Base-by-base conservation (phyloP, 2,329 filamentous ascomycete genomes). In the Aaosphaeria pasadenensis region DNA sequence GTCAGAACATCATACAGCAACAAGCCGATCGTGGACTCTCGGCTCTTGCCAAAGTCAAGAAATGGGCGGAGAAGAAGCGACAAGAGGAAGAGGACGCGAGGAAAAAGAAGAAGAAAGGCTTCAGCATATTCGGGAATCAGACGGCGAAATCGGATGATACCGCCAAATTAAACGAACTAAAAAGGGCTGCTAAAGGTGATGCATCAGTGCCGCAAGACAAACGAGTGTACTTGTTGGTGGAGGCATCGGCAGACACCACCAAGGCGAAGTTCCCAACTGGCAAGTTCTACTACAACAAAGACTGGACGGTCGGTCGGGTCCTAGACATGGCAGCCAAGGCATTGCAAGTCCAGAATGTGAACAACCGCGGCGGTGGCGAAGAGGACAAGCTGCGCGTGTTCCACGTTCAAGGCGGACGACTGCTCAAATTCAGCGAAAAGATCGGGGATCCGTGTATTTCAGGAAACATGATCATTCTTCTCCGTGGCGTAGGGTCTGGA, bases 101-200 rank as follows among this genome's bases (percentile, higher is more conserved):
- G 17, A 50, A 53, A 11, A 45, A 50, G 1, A 61, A 66, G 49
- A 64, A 62, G 35, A 49, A 56, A 1, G 54, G 57, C 5, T 64
- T 65, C 41, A 42, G 66, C 2, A 58, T 60, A 0, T 41, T 66
- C 1, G 60, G 56, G 29, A 48, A 42, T 30, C 63, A 55, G 47
- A 56, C 56, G 1, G 56, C 54, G 7, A 79, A 85, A 0, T 81
- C 87, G 0, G 82, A 85, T 43, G 80, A 86, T 2, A 58, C 88
- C 13, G 76, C 85, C 3, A 88, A 87, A 5, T 77, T 92, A 5
- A 90, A 90, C 54, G 83, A 81, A 7, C 76, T 99, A 39, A 96
- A 96, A 74, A 87, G 87, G 66, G 84, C 81, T 1, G 92, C 94
- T 2, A 96, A 96, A 73, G 95, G 95, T 1, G 92, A 97, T 55